Percentiles rank a stretch among this genome's conserved stretches.
Conservation (phyloP, 306 rosid species). For the Albizia julibrissin region DNA sequence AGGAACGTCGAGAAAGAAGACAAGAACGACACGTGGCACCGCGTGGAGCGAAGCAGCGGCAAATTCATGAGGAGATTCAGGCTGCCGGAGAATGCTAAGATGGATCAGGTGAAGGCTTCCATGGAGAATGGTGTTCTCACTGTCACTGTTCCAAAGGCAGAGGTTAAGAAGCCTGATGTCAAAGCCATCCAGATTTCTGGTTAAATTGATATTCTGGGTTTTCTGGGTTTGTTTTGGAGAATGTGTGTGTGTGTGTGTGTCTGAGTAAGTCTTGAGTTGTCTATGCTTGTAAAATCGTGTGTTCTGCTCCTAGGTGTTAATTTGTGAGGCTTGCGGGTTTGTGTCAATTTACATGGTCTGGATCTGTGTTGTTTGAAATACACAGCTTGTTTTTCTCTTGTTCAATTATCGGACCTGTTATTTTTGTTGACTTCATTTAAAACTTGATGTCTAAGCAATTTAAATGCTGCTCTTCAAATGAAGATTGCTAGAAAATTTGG, state of each 20-base stretch:
- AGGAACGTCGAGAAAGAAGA: background rate
- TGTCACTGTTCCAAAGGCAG: background rate
- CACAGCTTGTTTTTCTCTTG: background rate
- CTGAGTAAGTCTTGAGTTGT: background rate
- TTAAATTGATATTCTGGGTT: background rate
- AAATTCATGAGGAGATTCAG: background rate
- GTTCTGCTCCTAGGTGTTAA: background rate
- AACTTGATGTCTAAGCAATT: background rate
- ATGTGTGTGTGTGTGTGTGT: too few relatives aligned
- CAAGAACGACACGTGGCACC: background rate
- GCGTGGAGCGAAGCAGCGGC: background rate
- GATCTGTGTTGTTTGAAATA: background rate
- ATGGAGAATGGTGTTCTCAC: background rate
- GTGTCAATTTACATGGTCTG: background rate
- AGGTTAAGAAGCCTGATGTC: background rate
- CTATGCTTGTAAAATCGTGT: background rate
- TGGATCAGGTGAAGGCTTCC: background rate
- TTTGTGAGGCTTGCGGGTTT: background rate
- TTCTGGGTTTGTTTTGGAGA: background rate
- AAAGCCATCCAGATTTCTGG: background rate
- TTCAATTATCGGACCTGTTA: background rate
- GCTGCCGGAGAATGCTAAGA: background rate
- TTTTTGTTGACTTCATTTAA: background rate
- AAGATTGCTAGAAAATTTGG: too few relatives aligned
- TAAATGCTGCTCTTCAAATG: background rate